phyloP scores from a whole-genome alignment of 2,329 filamentous ascomycete genomes.

The Rhytidhysteron rufulum region DNA sequence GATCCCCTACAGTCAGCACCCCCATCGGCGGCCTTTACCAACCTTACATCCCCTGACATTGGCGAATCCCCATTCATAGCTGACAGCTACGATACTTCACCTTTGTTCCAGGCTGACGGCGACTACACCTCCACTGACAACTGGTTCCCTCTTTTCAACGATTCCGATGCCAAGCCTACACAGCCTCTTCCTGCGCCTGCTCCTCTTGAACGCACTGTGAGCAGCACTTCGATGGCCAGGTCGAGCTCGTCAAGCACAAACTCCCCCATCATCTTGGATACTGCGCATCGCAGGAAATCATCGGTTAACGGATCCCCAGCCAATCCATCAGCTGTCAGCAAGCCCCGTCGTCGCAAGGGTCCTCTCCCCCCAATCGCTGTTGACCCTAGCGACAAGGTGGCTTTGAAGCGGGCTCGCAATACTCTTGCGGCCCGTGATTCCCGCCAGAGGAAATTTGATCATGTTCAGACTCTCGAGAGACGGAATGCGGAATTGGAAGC shows the following conservation, averaged over 20 bases:
- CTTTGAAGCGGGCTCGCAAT: constrained; percentile 90
- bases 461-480: constrained; percentile 70
- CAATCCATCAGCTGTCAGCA: constrained; percentile 68
- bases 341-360: constrained; percentile 72
- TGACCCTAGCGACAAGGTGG: constrained; percentile 69
- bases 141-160: constrained; percentile 74
- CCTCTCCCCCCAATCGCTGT: constrained; percentile 74
- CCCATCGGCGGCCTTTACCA: constrained; percentile 76
- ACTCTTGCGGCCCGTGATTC: constrained; percentile 92
- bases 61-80: constrained; percentile 70
- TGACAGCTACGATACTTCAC: constrained; percentile 73
- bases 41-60: constrained; percentile 77
- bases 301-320: constrained; percentile 45
- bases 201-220: constrained; percentile 40
- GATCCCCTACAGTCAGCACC: constrained; percentile 71
- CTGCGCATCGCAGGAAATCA: constrained; percentile 37
- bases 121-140: constrained; percentile 54
- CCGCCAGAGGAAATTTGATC: constrained; percentile 76
- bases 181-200: constrained; percentile 23
- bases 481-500: constrained; percentile 66
- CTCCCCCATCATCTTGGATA: constrained; percentile 33
- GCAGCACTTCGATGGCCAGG: constrained; percentile 33
- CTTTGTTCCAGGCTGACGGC: constrained; percentile 61
- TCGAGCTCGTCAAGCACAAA: constrained; percentile 33
- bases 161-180: constrained; percentile 31